Conservation (phyloP, 2,329 filamentous ascomycete species). For the Kalmusia sp. region DNA sequence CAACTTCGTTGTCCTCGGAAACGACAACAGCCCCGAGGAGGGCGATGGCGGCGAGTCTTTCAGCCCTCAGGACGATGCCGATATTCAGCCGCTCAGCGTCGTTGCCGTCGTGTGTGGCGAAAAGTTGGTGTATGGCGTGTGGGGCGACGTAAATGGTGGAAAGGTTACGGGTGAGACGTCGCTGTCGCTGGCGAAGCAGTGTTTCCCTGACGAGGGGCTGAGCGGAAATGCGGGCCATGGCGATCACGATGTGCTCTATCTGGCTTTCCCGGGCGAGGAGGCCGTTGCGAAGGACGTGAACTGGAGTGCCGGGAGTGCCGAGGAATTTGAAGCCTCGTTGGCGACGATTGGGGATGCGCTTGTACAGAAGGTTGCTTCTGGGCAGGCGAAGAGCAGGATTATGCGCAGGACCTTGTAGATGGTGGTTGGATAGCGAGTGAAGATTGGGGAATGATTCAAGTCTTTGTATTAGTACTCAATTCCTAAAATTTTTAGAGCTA, state of each 20-base stretch:
- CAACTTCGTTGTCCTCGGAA: slow-evolving; percentile 63
- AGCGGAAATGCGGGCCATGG: slow-evolving; percentile 65
- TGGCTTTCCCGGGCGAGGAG: slow-evolving; percentile 64
- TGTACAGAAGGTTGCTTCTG: slow-evolving; percentile 39
- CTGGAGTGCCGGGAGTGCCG: slow-evolving; percentile 60
- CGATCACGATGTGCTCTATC: slow-evolving; percentile 65
- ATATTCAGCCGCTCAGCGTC: slow-evolving; percentile 60
- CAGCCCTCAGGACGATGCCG: slow-evolving; percentile 37
- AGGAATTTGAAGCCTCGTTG: slow-evolving; percentile 63
- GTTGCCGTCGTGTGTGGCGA: slow-evolving; percentile 63
- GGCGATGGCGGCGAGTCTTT: slow-evolving; percentile 23
- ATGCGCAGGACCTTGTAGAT: slow-evolving; percentile 3
- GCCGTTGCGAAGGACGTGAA: slow-evolving; percentile 65
- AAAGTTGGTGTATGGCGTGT: slow-evolving; percentile 64
- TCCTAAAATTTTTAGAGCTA: too few species aligned
- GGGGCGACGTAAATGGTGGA: slow-evolving; percentile 68
- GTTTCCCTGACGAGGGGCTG: slow-evolving; percentile 57
- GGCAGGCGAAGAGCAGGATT: slow-evolving; percentile 5
- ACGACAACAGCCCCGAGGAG: slow-evolving; percentile 40
- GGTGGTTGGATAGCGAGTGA: too few species aligned
- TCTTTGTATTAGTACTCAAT: too few species aligned
- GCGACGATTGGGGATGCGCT: slow-evolving; percentile 59
- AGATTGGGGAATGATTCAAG: too few species aligned
- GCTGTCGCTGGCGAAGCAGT: slow-evolving; percentile 64
- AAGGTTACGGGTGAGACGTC: slow-evolving; percentile 64